Evolutionary conservation across 78 protist species (phyloP), one percentile per base, ranked within the genome.

Genomic region (Guillardia theta): DNA sequence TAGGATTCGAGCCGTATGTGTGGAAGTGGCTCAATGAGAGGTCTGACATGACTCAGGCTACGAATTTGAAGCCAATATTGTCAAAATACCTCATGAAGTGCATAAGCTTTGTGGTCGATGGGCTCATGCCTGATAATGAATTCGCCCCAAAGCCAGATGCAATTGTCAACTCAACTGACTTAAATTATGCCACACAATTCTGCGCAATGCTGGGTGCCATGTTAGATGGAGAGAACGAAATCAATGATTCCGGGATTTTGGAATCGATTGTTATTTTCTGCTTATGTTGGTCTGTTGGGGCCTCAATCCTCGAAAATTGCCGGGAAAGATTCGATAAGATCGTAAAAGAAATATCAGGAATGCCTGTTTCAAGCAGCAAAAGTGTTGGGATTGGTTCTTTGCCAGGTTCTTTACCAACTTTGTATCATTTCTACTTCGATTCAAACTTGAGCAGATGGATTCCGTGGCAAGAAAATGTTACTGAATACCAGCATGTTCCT

Each of bases 271-370:
- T 97, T 37, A 0, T 97, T 41, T 92, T 97, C 62, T 24, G 95
- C 39, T n/a, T 97, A 41, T 27, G 95, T 0, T 97, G 98, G 98
- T 94, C 97, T 37, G 39, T 96, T 12, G 98, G 98, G 6, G 97
- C 96, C 22, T 15, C 97, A 4, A 22, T 54, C 47, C 95, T 95
- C 76, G 53, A 6, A 12, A 80, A 0, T 0, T 83, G 94, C 43
- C 96, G 98, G 33, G 21, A 0, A 15, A 0, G 0, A 30, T 97
- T 97, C 94, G 88, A 83, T 88, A 21, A 0, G 54, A 47, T 0
- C 12, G 93, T 97, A 27, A 53, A 96, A 27, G 88, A 92, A 27
- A 94, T 97, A 70, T 44, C 50, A 22, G 39, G 44, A 1, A 10
- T 78, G 10, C 45, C 48, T 6, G 39, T 37, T 10, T 37, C 90